These are phyloP conservation scores for Diaporthe destruens DNA, from an alignment of 2,329 filamentous ascomycete species.

Conservation along the genomic window DNA sequence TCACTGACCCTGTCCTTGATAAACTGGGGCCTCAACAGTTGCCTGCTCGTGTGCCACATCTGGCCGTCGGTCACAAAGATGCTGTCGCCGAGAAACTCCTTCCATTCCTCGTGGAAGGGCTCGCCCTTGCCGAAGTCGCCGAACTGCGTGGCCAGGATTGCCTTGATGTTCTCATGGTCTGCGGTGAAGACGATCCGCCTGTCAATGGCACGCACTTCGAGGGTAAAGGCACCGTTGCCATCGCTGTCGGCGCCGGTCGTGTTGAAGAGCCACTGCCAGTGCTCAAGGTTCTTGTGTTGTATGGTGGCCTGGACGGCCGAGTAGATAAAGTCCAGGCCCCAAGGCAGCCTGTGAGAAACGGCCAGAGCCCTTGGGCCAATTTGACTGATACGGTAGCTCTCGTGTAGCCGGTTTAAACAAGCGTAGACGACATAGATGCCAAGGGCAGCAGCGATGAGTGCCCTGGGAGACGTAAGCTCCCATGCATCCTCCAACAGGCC, in stretches of 20 bases:
- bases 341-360: constrained; percentile 56
- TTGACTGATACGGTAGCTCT: constrained; percentile 58
- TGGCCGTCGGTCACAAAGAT: constrained; percentile 86
- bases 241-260: constrained; percentile 64
- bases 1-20: constrained; percentile 87
- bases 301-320: constrained; percentile 65
- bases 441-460: constrained; percentile 53
- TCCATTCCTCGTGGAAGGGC: constrained; percentile 80
- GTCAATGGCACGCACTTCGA: constrained; percentile 68
- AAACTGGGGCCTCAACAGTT: constrained; percentile 88
- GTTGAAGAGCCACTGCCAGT: constrained; percentile 70
- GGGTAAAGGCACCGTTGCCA: constrained; percentile 65
- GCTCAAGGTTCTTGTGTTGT: constrained; percentile 68
- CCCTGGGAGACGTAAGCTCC: constrained; percentile 58
- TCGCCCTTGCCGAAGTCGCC: constrained; percentile 85
- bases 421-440: constrained; percentile 55
- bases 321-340: constrained; percentile 76
- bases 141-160: constrained; percentile 89
- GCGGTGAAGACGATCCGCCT: constrained; percentile 79
- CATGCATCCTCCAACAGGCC: constrained; percentile 64
- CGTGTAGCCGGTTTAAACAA: constrained; percentile 54
- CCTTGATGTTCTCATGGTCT: constrained; percentile 92
- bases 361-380: constrained; percentile 58
- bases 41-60: constrained; percentile 83
- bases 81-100: constrained; percentile 79